Base-by-base conservation (phyloP, 2,329 filamentous ascomycete species). In the Thermochaetoides dissita region DNA sequence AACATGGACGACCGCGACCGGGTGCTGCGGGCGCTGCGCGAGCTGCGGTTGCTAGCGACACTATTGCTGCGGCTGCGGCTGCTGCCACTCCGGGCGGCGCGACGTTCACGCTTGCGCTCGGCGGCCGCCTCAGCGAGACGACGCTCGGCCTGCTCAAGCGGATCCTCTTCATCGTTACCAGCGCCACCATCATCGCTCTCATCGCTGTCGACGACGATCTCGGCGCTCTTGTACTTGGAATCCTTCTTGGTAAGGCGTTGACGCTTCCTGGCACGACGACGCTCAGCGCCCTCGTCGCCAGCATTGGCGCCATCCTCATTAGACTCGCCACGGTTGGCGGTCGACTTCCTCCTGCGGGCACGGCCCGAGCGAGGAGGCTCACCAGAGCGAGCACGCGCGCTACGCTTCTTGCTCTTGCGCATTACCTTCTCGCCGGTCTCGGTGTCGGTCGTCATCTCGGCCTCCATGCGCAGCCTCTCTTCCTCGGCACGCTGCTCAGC, bases 351-450 rank as follows among this genome's bases (percentile, higher is more conserved):
- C 51, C 70, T 57, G 36, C 54, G 54, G 37, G 52, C 54, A 39
- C 53, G 59, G 52, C 59, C 59, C 51, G 65, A 65, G 35, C 59
- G 34, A 10, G 34, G 3, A 31, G 42, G 57, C 34, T 49, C 66
- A 55, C 51, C 45, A 59, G 62, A 52, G 34, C 30, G 39, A 7
- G 62, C 55, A 6, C 60, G 63, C 6, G 61, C 65, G 8, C 63
- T 53, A 62, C 65, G 80, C 62, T 81, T 84, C 69, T 87, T 88
- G 46, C 84, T 84, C 69, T 87, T 88, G 46, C 84, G 73, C 67
- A 84, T 86, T 42, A 85, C 71, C 57, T 77, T 79, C 39, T 91
- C 84, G 32, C 84, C 86, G 3, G 84, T 89, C 61, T 93, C 86
- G 31, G 71, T 74, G 56, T 93, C 86, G 0, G 78, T 83, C 0